Evolutionary conservation across 2,329 filamentous ascomycete genomes (phyloP).

Genomic region (Gnomoniopsis smithogilvyi): DNA sequence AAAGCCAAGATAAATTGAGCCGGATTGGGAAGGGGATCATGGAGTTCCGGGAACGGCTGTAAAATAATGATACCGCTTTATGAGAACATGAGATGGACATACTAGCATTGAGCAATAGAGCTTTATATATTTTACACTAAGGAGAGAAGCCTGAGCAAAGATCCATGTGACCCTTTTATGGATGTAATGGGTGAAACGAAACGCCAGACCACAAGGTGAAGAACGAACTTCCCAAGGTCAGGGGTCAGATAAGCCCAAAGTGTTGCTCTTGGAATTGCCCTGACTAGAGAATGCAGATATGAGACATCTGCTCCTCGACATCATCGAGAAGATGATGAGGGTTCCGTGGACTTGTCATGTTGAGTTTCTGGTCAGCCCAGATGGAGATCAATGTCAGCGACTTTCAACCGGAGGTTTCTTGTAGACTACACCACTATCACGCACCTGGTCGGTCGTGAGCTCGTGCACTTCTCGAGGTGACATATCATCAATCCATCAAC

Average conservation of each 20-base stretch:
- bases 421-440: not conserved
- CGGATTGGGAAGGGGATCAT: not conserved
- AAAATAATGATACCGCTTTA: slow-evolving; percentile 14
- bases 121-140: not conserved
- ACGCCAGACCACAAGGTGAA: slow-evolving; percentile 44
- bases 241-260: slow-evolving; percentile 61
- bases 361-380: not conserved
- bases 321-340: slow-evolving; percentile 47
- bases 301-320: slow-evolving; percentile 35
- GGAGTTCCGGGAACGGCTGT: not conserved
- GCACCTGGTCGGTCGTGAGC: not conserved
- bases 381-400: no score
- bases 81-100: slow-evolving; percentile 6
- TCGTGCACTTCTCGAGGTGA: not conserved
- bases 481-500: not conserved
- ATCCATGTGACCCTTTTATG: not conserved
- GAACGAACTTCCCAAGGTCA: slow-evolving; percentile 26
- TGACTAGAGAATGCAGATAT: slow-evolving; percentile 53
- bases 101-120: not conserved
- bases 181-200: slow-evolving; percentile 65
- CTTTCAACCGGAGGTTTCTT: not conserved
- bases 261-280: slow-evolving; percentile 55
- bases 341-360: slow-evolving; percentile 31
- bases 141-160: not conserved
- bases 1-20: slow-evolving; percentile 62